Base-by-base conservation (phyloP, 306 rosid genomes). In the Lathyrus oleraceus region DNA sequence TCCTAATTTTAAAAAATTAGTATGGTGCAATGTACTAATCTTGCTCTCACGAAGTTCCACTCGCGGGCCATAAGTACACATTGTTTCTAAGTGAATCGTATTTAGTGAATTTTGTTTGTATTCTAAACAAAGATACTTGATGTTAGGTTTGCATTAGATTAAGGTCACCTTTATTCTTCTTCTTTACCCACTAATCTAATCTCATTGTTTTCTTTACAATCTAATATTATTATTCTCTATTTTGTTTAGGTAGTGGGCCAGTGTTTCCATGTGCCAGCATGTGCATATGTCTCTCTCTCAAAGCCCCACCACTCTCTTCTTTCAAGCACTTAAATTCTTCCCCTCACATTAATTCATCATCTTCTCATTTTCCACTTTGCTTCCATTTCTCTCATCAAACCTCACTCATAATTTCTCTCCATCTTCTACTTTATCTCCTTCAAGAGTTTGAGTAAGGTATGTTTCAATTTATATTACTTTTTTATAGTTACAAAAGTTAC, bases 231-330 rank as follows among this genome's bases (percentile, higher is more conserved):
- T 79, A 77, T 79, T 73, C 84, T 86, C 82, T 81, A 83, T 86
- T 27, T 57, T 27, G 84, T 84, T 78, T 79, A 71, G 82, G 78
- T 69, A 66, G 92, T 89, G 89, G 98, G 92, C 82, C 96, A 81
- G n/a, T 1, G 20, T 2, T 83, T 73, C 91, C 98, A 92, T 88
- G 98, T 92, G 98, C 96, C 71, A 82, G 84, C 98, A 92, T 89
- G 96, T 92, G 98, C 85, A 53, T 70, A 65, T 88, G 98, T 92
- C 93, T 85, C 82, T 81, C 91, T 86, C 86, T 81, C 43, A 0
- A n/a, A 45, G 91, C 28, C 92, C 98, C 96, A 81, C 96, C 85
- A 82, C 49, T 47, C 67, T 79, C 75, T 61, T 66, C 86, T 77
- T 78, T 75, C 76, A 10, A 68, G 68, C 91, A 83, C 92, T 81